A percentile compares a stretch with the other conserved stretches of the same genome.
These are phyloP conservation scores for Solidago caesia DNA, from an alignment of 129 eudicot genomes.

Conservation along the genomic window DNA sequence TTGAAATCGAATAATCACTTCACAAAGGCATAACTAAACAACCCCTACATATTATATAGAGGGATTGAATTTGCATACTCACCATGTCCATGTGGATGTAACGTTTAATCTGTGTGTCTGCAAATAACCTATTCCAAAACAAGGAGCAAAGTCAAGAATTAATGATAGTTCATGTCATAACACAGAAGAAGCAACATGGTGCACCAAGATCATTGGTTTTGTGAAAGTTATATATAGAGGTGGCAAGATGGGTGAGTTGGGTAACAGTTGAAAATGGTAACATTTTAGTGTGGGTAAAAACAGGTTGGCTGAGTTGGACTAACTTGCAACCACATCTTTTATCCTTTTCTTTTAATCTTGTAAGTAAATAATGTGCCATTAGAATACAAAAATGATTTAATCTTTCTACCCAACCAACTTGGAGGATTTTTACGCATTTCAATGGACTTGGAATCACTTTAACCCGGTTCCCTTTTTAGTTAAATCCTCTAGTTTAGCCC, in stretches of 20 bases:
- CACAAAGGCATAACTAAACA: neutral
- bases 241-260: neutral
- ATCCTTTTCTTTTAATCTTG: too few species aligned
- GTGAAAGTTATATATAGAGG: neutral
- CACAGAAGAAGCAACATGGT: slow-evolving; percentile 7
- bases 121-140: slow-evolving; percentile 52
- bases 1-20: neutral
- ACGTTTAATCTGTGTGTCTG: slow-evolving; percentile 52
- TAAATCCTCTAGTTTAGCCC: neutral
- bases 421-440: too few species aligned
- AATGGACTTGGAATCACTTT: too few species aligned
- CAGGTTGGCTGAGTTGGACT: neutral
- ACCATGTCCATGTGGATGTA: slow-evolving; percentile 89
- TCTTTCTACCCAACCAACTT: too few species aligned
- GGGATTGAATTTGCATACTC: slow-evolving; percentile 16
- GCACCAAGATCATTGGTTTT: slow-evolving; percentile 8
- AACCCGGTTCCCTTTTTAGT: neutral
- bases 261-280: neutral
- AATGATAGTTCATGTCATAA: neutral
- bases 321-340: neutral
- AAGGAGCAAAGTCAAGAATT: slow-evolving; percentile 17
- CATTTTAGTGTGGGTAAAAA: neutral
- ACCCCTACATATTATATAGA: neutral
- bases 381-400: too few species aligned
- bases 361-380: too few species aligned